Evolutionary conservation across 2,329 filamentous ascomycete species (phyloP).

Genomic region (Fusarium subglutinans): DNA sequence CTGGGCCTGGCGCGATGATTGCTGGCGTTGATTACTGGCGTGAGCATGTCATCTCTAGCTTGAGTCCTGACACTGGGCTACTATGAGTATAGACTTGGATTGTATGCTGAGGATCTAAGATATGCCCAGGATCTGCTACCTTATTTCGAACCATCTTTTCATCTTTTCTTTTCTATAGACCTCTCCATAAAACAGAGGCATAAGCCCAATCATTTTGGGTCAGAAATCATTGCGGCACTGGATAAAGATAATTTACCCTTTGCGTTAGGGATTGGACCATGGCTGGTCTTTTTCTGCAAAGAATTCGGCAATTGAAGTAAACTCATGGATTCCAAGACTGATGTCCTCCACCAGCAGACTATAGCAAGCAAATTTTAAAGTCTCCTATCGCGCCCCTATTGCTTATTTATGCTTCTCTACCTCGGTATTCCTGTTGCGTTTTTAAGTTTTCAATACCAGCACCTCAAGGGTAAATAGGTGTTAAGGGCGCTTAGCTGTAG

Average conservation of each 20-base stretch:
- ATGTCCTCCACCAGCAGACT: too few species aligned
- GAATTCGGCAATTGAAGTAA: too few species aligned
- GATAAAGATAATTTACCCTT: too few species aligned
- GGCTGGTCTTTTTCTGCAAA: fast-evolving
- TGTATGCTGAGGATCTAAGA: too few species aligned
- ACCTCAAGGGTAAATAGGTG: background rate
- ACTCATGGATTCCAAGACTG: too few species aligned
- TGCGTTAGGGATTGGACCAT: too few species aligned
- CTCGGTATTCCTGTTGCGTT: background rate
- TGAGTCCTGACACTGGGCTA: fast-evolving
- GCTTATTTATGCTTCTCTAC: background rate
- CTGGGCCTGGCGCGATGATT: background rate
- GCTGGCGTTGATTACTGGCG: background rate
- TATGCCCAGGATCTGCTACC: too few species aligned
- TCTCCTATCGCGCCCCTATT: background rate
- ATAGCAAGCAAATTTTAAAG: background rate
- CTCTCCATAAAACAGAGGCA: too few species aligned
- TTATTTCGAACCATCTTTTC: too few species aligned
- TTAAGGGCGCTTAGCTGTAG: background rate
- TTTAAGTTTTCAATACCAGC: background rate
- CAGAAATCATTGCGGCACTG: too few species aligned
- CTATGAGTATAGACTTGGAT: background rate
- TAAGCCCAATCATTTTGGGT: fast-evolving
- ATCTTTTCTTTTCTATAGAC: too few species aligned
- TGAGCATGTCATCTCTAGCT: fast-evolving